Evolutionary conservation across 1,284 basidiomycete genomes (phyloP), one percentile per base, ranked within the genome.

Genomic region (Ceratorhiza oryzae-sativae): DNA sequence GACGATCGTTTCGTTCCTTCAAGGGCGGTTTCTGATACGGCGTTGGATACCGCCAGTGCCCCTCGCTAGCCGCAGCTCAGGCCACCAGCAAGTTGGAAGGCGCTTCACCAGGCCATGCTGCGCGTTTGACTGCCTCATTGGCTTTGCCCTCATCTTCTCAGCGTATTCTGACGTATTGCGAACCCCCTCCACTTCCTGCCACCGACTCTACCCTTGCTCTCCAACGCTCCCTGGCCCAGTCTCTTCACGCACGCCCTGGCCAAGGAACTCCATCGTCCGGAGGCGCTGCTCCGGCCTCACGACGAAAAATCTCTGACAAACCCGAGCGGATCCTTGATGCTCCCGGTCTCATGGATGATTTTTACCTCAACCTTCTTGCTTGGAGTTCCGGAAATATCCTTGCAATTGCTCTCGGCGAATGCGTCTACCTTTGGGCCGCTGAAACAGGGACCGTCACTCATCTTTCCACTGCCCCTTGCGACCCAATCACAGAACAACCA

Each of bases 241-340:
- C 92, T 1, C 84, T 93, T 3, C 91, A 92, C 75, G 86, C 87
- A 0, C 86, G 90, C 25, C 87, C 89, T 0, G 75, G 75, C 25
- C 73, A 75, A 4, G 72, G 75, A 20, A 82, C 87, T 0, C 84
- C 87, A 0, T 89, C 89, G 2, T 87, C 87, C 5, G 86, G 87
- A 2, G 83, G 77, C 8, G 62, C 86, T 0, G 82, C 83, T 0
- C 87, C 89, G 0, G 86, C 85, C 75, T 93, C 93, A 77, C 81
- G 86, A 0, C 86, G 95, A 9, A 90, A 91, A 76, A 92, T 97
- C 72, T 85, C 93, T 0, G 94, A 89, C 0, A 90, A 88, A 73
- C 95, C 91, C 0, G 94, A 97, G 77, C 87, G 94, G 27, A 94
- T 98, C 1, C 85, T 99, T 12, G 97, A 99, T 77, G 97, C 97